Evolutionary conservation across 1,139 yeast species (phyloP).

Genomic region (Debaryomycetaceae sp.): DNA sequence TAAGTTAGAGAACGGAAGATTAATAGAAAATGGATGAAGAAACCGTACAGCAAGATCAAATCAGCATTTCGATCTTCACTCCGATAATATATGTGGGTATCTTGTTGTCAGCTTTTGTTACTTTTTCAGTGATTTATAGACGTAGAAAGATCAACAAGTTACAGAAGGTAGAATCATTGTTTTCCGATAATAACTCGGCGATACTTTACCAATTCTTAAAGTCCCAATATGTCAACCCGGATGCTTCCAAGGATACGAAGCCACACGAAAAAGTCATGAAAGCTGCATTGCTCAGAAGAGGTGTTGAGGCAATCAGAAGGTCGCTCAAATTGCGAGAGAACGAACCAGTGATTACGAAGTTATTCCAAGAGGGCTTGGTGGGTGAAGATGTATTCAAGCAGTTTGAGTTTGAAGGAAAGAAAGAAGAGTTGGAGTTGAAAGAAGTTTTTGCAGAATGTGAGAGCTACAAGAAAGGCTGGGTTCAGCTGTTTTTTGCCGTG

Average conservation of each 20-base stretch:
- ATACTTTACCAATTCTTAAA: conserved; percentile 63
- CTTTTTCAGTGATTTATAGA: conserved; percentile 74
- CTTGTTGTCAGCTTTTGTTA: conserved; percentile 62
- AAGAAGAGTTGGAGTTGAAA: conserved; percentile 76
- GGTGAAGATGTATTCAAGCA: conserved; percentile 88
- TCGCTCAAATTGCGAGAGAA: conserved; percentile 68
- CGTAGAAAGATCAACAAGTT: conserved; percentile 53
- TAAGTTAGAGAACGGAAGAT: neutral
- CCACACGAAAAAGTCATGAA: conserved; percentile 81
- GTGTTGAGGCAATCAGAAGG: conserved; percentile 68
- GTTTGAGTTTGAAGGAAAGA: conserved; percentile 70
- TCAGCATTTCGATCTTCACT: conserved; percentile 72
- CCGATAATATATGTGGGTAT: conserved; percentile 80
- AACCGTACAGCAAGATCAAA: conserved; percentile 21
- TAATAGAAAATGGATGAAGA: conserved; percentile 27
- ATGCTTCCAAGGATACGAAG: conserved; percentile 37
- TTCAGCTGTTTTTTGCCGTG: conserved; percentile 67
- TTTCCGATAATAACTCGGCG: conserved; percentile 63
- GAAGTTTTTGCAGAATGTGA: conserved; percentile 81
- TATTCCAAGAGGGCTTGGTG: conserved; percentile 84
- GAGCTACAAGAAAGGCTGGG: conserved; percentile 73
- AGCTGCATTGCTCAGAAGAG: conserved; percentile 78
- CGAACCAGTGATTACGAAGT: conserved; percentile 60
- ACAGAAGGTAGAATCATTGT: conserved; percentile 62
- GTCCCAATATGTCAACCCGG: conserved; percentile 39